Conservation (phyloP, 2,329 filamentous ascomycete species). For the Aspergillus sp. region DNA sequence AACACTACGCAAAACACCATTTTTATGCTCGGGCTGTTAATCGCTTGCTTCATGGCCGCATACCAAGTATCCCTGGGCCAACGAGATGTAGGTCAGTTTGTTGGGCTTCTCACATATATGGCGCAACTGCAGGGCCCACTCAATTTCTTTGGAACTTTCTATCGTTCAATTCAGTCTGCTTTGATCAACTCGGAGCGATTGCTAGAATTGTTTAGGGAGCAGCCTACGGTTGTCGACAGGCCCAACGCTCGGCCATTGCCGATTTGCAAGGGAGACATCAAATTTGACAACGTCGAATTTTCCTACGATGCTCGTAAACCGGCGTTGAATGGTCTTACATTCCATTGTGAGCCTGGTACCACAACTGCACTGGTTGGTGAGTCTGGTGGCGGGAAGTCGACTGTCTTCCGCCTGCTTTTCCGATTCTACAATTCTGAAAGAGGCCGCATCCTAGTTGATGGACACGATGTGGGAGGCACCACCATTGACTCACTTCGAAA, state of each 20-base stretch:
- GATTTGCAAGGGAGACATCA: slow-evolving; percentile 75
- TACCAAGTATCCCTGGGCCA: slow-evolving; percentile 71
- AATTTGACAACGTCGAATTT: slow-evolving; percentile 86
- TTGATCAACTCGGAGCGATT: slow-evolving; percentile 97
- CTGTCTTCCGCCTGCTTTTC: slow-evolving; percentile 91
- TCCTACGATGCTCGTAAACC: slow-evolving; percentile 84
- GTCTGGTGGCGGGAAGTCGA: slow-evolving; percentile 95
- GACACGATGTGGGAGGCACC: slow-evolving; percentile 76
- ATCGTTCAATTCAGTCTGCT: slow-evolving; percentile 90
- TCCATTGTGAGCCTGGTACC: slow-evolving; percentile 83
- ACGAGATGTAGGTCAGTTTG: slow-evolving; percentile 69
- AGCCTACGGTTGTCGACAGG: slow-evolving; percentile 83
- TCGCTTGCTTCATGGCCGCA: slow-evolving; percentile 71
- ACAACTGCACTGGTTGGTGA: slow-evolving; percentile 96
- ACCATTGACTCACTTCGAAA: slow-evolving; percentile 91
- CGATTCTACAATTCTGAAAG: slow-evolving; percentile 87
- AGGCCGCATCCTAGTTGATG: slow-evolving; percentile 82
- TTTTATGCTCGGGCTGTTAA: slow-evolving; percentile 73
- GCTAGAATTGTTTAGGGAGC: slow-evolving; percentile 93
- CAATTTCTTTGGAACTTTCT: slow-evolving; percentile 92
- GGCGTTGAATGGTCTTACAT: slow-evolving; percentile 78
- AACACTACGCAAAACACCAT: slow-evolving; percentile 78
- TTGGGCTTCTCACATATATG: slow-evolving; percentile 72
- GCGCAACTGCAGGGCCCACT: slow-evolving; percentile 76
- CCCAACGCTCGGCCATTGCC: slow-evolving; percentile 63